A percentile compares a stretch with the other conserved stretches of the same genome.
phyloP scores from a whole-genome alignment of 345 rosid genomes.

The Lagerstroemia speciosa region DNA sequence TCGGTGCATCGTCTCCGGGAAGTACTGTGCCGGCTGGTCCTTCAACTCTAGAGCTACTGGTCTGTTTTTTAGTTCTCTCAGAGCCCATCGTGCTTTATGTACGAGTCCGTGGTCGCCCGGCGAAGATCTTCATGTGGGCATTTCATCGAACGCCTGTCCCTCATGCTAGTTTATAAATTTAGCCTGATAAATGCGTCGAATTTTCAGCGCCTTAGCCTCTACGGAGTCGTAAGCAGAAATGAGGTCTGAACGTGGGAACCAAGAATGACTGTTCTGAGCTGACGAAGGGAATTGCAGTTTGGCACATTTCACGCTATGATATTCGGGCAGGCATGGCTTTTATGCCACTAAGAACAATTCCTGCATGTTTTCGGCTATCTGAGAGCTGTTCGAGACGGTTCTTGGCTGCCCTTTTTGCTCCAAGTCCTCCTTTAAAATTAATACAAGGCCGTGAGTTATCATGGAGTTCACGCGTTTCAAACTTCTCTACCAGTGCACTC shows the following conservation, averaged over 20 bases:
- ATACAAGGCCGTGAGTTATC: not conserved
- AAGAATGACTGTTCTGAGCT: not conserved
- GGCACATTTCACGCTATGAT: not conserved
- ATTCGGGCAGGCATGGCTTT: not conserved
- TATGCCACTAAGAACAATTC: not conserved
- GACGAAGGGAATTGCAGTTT: not conserved
- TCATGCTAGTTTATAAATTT: not conserved
- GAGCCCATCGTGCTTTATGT: not conserved
- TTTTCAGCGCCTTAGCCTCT: not conserved
- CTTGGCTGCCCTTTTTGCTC: not conserved
- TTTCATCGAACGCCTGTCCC: constrained; percentile 1
- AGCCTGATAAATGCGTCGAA: not conserved
- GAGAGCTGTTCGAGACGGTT: not conserved
- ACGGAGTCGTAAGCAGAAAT: not conserved
- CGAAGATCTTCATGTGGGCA: not conserved
- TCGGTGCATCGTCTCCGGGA: not conserved
- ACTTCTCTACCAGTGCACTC: not conserved
- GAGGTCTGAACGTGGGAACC: not conserved
- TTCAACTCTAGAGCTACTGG: not conserved
- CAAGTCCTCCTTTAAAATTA: not conserved
- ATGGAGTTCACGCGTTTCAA: not conserved
- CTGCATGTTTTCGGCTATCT: not conserved
- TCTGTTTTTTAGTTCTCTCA: not conserved
- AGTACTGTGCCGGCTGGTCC: not conserved
- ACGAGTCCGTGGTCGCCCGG: not conserved